Conservation (phyloP, 1,284 basidiomycete species). For the Trichosporon sp. region DNA sequence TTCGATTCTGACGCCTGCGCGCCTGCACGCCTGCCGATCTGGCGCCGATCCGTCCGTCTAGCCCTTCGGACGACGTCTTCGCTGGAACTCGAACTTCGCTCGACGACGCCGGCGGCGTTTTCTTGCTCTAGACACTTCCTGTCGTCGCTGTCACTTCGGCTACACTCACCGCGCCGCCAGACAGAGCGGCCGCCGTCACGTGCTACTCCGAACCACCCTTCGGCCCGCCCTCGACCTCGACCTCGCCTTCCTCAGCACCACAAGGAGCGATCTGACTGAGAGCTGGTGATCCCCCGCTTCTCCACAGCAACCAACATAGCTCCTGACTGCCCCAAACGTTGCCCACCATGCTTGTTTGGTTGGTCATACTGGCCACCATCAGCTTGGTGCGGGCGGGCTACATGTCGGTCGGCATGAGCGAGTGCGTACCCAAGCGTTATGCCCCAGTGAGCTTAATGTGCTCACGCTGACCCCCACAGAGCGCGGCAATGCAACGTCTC, state of each 20-base stretch:
- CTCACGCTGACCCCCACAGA: slow-evolving; percentile 7
- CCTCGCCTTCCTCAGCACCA: not conserved
- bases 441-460: no score
- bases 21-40: not conserved
- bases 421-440: slow-evolving; percentile 15
- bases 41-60: not conserved
- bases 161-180: no score
- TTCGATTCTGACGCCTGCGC: no score
- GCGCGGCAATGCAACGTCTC: slow-evolving; percentile 12
- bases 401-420: slow-evolving; percentile 19
- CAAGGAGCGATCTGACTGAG: not conserved
- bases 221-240: not conserved
- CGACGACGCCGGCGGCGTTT: not conserved
- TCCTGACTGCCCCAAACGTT: not conserved
- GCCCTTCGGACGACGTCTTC: no score
- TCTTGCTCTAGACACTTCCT: no score
- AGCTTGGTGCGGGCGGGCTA: slow-evolving; percentile 14
- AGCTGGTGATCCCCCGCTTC: not conserved
- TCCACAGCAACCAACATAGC: not conserved
- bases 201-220: not conserved
- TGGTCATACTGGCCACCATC: not conserved
- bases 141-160: no score
- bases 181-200: not conserved
- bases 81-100: not conserved
- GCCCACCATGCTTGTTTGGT: slow-evolving; percentile 3